Percentiles rank a stretch among this genome's conserved stretches.
Evolutionary conservation across 2,329 filamentous ascomycete genomes (phyloP).

Genomic region (Talaromyces amestolkiae): DNA sequence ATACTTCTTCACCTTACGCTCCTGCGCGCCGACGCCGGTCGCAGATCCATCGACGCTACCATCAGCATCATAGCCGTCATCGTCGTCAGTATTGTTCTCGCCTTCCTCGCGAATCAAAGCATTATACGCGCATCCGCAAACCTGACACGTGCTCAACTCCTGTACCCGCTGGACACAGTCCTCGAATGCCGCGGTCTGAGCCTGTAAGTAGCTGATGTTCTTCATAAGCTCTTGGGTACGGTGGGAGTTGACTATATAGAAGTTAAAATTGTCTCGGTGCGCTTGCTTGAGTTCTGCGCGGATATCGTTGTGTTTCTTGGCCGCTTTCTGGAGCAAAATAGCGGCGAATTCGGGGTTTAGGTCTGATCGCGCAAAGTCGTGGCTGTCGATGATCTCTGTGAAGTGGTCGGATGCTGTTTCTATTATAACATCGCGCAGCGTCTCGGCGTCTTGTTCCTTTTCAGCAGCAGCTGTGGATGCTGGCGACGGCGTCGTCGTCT

Average conservation of each 20-base stretch:
- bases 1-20: neutral
- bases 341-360: neutral
- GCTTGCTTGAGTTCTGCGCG: neutral
- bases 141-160: neutral
- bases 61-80: neutral
- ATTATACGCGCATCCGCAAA: neutral
- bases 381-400: neutral
- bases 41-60: neutral
- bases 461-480: neutral
- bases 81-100: neutral
- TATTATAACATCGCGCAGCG: neutral
- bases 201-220: neutral
- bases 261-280: neutral
- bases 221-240: neutral
- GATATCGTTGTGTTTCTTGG: neutral
- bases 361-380: neutral
- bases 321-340: neutral
- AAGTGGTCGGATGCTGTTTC: neutral
- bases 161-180: neutral
- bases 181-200: neutral
- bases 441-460: neutral
- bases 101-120: neutral
- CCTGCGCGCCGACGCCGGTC: neutral
- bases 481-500: neutral
- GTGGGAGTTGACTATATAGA: neutral